Conservation (phyloP, 176 grass and related monocot species). For the Aegilops sharonensis region DNA sequence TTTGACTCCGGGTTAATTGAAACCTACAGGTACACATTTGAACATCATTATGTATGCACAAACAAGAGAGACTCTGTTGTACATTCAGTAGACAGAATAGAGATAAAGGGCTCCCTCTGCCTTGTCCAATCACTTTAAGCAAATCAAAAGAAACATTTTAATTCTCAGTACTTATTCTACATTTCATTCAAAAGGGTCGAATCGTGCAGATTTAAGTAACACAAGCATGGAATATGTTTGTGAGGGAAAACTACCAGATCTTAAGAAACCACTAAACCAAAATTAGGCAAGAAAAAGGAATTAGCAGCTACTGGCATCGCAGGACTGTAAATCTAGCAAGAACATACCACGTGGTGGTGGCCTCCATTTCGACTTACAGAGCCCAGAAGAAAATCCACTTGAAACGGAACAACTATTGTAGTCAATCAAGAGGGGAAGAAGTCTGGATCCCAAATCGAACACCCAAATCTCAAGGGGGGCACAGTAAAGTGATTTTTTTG, state of each 20-base stretch:
- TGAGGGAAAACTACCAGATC: neutral
- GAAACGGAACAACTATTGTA: neutral
- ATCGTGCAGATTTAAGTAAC: no score
- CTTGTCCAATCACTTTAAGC: neutral
- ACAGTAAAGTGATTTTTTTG: neutral
- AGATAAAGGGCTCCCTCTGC: neutral
- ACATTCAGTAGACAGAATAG: neutral
- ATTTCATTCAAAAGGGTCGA: neutral
- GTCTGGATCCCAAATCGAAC: neutral
- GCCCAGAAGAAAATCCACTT: neutral
- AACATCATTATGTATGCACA: neutral
- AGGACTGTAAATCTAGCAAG: neutral
- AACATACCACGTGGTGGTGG: neutral
- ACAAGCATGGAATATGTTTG: no score
- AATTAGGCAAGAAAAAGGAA: neutral
- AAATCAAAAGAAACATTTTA: neutral
- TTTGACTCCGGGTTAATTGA: slow-evolving; percentile 72
- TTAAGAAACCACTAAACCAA: neutral
- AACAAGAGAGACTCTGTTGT: neutral
- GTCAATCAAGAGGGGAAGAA: neutral
- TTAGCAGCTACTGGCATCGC: neutral
- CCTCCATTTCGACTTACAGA: neutral
- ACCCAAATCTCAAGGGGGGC: neutral
- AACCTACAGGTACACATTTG: slow-evolving; percentile 27
- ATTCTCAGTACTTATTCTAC: neutral